A percentile compares a stretch with the other conserved stretches of the same genome.
Evolutionary conservation across 2,329 filamentous ascomycete species (phyloP).

Genomic region (Exophiala dermatitidis): DNA sequence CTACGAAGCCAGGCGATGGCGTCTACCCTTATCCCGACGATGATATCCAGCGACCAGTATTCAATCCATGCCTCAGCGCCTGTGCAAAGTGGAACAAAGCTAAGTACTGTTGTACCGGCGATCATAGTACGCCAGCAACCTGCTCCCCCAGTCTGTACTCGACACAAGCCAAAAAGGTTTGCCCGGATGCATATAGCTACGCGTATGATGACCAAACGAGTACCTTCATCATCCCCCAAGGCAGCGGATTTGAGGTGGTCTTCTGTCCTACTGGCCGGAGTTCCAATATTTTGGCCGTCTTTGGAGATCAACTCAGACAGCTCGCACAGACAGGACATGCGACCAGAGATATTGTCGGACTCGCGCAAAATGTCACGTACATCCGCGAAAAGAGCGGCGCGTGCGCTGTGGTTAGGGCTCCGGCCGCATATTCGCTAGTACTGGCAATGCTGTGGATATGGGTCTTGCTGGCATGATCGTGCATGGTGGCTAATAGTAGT

Average conservation of each 20-base stretch:
- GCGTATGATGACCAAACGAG: constrained; percentile 53
- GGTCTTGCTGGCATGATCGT: constrained; percentile 6
- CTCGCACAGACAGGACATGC: constrained; percentile 24
- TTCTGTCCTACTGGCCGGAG: constrained; percentile 57
- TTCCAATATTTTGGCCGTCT: constrained; percentile 29
- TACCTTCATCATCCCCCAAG: constrained; percentile 52
- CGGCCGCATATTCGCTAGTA: constrained; percentile 6
- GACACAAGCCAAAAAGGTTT: constrained; percentile 62
- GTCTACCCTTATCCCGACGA: constrained; percentile 76
- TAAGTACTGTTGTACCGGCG: constrained; percentile 67
- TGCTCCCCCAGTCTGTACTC: constrained; percentile 65
- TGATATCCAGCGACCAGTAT: constrained; percentile 60
- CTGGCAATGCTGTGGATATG: constrained; percentile 16
- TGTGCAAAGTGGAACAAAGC: constrained; percentile 62
- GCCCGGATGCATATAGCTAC: constrained; percentile 78
- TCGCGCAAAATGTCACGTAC: constrained; percentile 21
- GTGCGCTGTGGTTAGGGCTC: background rate
- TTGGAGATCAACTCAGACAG: constrained; percentile 24
- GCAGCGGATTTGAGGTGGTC: constrained; percentile 69
- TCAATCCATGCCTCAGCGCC: constrained; percentile 70
- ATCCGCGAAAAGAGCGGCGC: constrained; percentile 16
- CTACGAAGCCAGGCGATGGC: constrained; percentile 63
- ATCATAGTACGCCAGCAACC: constrained; percentile 54
- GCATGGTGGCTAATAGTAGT: background rate
- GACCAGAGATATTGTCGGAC: constrained; percentile 20